These are phyloP conservation scores for Syzygium jambos DNA, from an alignment of 345 rosid species.

Conservation along the genomic window DNA sequence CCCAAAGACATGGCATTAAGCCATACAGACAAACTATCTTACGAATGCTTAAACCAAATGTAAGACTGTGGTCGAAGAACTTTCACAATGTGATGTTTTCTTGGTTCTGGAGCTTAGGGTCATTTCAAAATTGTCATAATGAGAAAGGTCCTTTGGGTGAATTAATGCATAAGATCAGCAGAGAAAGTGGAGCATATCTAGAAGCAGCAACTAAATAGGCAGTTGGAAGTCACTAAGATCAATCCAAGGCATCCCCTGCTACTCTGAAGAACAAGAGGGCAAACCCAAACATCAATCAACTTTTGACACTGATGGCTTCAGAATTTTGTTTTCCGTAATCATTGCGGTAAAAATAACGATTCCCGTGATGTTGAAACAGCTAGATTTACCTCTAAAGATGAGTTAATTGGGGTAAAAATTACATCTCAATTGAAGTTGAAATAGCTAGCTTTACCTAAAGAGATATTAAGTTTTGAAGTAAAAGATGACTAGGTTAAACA, in stretches of 20 bases:
- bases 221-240: background rate
- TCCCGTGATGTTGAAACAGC: background rate
- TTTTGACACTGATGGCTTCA: background rate
- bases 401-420: background rate
- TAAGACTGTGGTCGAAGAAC: background rate
- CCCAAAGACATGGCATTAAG: background rate
- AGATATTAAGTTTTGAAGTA: background rate
- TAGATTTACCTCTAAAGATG: background rate
- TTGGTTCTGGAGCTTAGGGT: background rate
- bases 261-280: background rate
- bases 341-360: background rate
- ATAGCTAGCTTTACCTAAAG: background rate
- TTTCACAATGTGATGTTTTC: background rate
- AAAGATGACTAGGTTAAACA: background rate
- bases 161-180: background rate
- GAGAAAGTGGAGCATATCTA: background rate
- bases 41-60: background rate
- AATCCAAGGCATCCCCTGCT: background rate
- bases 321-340: background rate
- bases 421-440: background rate
- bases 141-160: background rate
- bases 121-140: background rate
- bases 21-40: background rate
- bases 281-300: background rate
- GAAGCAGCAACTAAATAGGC: background rate